Evolutionary conservation across 768 basidiomycete species (phyloP).

Genomic region (Cystofilobasidium bisporidii): DNA sequence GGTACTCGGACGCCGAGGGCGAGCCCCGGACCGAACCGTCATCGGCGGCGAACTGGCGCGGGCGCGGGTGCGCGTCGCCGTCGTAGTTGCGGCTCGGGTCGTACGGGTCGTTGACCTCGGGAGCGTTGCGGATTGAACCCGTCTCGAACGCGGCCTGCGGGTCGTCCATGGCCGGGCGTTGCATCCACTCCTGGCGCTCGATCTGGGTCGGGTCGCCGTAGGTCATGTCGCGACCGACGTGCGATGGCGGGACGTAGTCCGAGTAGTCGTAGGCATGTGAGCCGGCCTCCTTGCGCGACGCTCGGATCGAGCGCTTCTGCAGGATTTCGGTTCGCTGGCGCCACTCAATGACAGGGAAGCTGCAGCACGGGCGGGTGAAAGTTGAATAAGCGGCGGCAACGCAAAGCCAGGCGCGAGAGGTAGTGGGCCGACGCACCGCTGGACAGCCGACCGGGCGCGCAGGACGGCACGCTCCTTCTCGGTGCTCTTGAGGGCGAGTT

Average conservation of each 20-base stretch:
- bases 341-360: slow-evolving; percentile 94
- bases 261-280: slow-evolving; percentile 28
- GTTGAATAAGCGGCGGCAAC: too few relatives aligned
- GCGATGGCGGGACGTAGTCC: slow-evolving; percentile 24
- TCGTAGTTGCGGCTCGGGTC: slow-evolving; percentile 22
- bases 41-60: slow-evolving; percentile 20
- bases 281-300: slow-evolving; percentile 27
- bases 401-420: too few relatives aligned
- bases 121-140: slow-evolving; percentile 14
- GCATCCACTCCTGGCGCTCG: slow-evolving; percentile 25
- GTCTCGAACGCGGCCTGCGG: slow-evolving; percentile 17
- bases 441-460: slow-evolving; percentile 84
- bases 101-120: slow-evolving; percentile 16
- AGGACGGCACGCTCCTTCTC: slow-evolving; percentile 85
- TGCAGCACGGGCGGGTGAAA: too few relatives aligned
- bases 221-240: neutral
- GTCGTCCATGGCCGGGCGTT: slow-evolving; percentile 21
- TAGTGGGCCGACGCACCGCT: slow-evolving; percentile 55
- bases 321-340: slow-evolving; percentile 90
- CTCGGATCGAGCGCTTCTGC: slow-evolving; percentile 68
- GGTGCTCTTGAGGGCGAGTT: slow-evolving; percentile 80
- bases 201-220: slow-evolving; percentile 26
- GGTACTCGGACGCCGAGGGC: slow-evolving; percentile 15
- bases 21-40: neutral
- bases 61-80: slow-evolving; percentile 12